These are phyloP conservation scores for Claviceps sp. DNA, from an alignment of 2,329 filamentous ascomycete genomes.

Conservation along the genomic window DNA sequence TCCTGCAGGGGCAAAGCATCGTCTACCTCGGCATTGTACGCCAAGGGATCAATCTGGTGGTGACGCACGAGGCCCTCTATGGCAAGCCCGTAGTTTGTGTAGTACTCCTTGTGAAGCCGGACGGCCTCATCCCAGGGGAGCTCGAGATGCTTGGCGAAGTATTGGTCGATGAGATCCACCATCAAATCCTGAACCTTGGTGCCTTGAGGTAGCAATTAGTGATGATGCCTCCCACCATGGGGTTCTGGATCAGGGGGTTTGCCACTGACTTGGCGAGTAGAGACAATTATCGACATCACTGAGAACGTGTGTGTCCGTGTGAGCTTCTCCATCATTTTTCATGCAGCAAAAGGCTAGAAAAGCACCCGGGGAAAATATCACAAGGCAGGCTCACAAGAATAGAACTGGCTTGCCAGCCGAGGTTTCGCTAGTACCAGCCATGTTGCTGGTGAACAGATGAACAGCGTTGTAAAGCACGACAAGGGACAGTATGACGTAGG, in stretches of 20 bases:
- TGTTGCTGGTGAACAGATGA: neutral
- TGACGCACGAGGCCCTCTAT: constrained; percentile 89
- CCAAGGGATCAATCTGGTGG: constrained; percentile 87
- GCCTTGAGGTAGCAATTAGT: constrained; percentile 27
- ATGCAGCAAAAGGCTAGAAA: too few relatives aligned
- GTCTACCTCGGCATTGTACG: constrained; percentile 90
- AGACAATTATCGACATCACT: constrained; percentile 99
- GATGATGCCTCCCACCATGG: neutral
- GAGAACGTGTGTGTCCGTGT: constrained; percentile 14
- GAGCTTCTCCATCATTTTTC: neutral
- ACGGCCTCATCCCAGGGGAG: constrained; percentile 67
- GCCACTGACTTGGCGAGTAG: constrained; percentile 64
- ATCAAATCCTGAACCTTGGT: constrained; percentile 80
- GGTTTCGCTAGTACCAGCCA: constrained; percentile 23
- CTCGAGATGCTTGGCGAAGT: constrained; percentile 55
- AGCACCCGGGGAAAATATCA: neutral
- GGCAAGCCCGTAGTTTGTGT: constrained; percentile 90
- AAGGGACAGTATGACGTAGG: neutral
- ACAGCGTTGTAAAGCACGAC: too few relatives aligned
- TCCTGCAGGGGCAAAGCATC: constrained; percentile 81
- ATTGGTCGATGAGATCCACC: constrained; percentile 62
- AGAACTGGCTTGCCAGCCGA: constrained; percentile 24
- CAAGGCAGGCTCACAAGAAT: constrained; percentile 24
- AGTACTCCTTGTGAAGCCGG: constrained; percentile 80
- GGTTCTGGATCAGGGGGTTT: neutral